Evolutionary conservation across 78 protist genomes (phyloP), one percentile per base, ranked within the genome.

Genomic region (Dictyostelium discoideum): DNA sequence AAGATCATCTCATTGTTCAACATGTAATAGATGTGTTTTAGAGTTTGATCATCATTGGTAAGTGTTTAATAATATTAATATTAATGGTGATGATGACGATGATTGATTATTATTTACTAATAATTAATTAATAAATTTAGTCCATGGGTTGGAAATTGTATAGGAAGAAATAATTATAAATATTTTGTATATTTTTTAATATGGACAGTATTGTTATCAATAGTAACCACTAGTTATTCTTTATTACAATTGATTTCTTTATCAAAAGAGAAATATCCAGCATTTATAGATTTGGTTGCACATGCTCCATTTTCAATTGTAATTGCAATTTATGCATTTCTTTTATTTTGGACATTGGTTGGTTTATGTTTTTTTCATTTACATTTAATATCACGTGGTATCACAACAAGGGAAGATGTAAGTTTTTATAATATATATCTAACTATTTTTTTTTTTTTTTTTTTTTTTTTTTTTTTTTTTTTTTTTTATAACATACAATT

Each of bases 131-230:
- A 32, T 32, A 1, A 32, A 32, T 32, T 60, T 60, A 60, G 77
- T 78, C 94, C 94, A 39, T 88, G 94, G 94, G 84, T 88, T 5
- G 85, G 94, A 14, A 88, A 88, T 46, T 88, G 94, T 88, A 80
- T 88, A 5, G 94, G 94, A 29, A 88, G 65, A 67, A 77, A 76
- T 42, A 88, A 88, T 46, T 88, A 88, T 65, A 88, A 73, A 80
- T 67, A 48, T 42, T 88, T 88, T 88, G 79, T 78, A 65, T 88
- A 80, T 81, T 88, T 88, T 80, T 73, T 88, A 22, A 79, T 85
- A 73, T 88, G 79, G n/a, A 63, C 94, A 8, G 72, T 88, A 24
- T 18, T 37, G 6, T 44, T 88, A 10, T 7, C 87, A 18, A 22
- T 44, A 0, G 24, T 50, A 13, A 88, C 94, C 26, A 39, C 54